These are phyloP conservation scores for Beta vulgaris DNA, from an alignment of 148 eudicot genomes.

Conservation along the genomic window DNA sequence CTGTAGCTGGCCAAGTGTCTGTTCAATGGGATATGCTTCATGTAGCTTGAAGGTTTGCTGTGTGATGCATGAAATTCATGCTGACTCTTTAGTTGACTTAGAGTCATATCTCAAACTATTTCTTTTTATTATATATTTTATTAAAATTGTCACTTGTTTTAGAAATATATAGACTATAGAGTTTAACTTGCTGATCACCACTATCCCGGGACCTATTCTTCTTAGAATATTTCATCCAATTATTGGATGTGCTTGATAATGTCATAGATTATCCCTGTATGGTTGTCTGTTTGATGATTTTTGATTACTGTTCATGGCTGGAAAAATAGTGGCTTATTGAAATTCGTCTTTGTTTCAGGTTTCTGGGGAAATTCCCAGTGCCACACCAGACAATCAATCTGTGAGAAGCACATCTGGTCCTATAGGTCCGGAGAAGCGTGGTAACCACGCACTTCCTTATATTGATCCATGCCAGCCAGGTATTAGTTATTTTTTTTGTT, in stretches of 20 bases:
- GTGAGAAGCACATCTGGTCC: constrained; percentile 94
- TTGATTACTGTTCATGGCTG: neutral
- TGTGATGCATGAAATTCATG: neutral
- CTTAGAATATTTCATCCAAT: neutral
- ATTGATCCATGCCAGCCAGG: constrained; percentile 95
- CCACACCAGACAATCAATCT: constrained; percentile 77
- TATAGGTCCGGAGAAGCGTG: constrained; percentile 75
- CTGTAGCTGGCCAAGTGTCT: neutral
- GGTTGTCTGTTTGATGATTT: neutral
- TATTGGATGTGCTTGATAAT: constrained; percentile 58
- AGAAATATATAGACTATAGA: neutral
- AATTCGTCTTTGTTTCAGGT: constrained; percentile 41
- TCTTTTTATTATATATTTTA: neutral
- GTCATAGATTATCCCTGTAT: constrained; percentile 35
- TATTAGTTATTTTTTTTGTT: constrained; percentile 22
- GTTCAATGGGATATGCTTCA: neutral
- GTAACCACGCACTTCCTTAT: constrained; percentile 65
- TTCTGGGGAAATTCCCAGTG: constrained; percentile 87
- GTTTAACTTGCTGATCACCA: neutral
- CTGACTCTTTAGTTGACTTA: neutral
- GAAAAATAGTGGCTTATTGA: constrained; percentile 6
- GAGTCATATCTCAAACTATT: neutral
- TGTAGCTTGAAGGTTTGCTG: neutral
- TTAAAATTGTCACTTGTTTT: neutral
- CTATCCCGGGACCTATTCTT: neutral